These are phyloP conservation scores for Dactylellina haptotyla DNA, from an alignment of 2,329 filamentous ascomycete genomes.

Conservation along the genomic window DNA sequence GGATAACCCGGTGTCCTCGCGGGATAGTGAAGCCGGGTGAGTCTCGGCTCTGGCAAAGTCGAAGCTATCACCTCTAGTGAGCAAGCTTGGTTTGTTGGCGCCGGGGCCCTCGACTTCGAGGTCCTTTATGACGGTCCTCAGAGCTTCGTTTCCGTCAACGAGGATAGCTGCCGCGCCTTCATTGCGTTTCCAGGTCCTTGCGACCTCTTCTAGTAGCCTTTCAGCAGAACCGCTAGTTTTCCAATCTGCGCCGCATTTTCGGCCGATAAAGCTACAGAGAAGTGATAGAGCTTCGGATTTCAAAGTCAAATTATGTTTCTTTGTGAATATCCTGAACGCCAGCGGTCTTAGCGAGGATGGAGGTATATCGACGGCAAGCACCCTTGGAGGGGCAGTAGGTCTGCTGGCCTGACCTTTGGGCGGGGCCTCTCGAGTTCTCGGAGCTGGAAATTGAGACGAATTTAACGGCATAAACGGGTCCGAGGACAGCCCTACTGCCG, in stretches of 20 bases:
- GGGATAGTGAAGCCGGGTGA: conserved; percentile 39
- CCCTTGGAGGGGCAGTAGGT: conserved; percentile 61
- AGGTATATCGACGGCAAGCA: conserved; percentile 89
- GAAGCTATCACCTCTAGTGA: conserved; percentile 55
- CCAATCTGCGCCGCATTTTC: conserved; percentile 95
- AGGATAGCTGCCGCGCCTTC: conserved; percentile 76
- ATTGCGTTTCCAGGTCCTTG: conserved; percentile 89
- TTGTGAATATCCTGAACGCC: conserved; percentile 94
- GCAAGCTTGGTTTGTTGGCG: conserved; percentile 63
- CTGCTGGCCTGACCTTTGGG: conserved; percentile 40
- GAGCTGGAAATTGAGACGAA: conserved; percentile 50
- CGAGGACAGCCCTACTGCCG: conserved; percentile 59
- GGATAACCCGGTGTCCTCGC: conserved; percentile 45
- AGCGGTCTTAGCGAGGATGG: conserved; percentile 86
- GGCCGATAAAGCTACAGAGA: conserved; percentile 87
- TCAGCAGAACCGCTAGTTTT: conserved; percentile 93
- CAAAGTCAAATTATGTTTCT: conserved; percentile 94
- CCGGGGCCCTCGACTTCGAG: conserved; percentile 70
- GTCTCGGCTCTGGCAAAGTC: conserved; percentile 51
- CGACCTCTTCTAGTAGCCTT: conserved; percentile 88
- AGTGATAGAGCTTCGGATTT: conserved; percentile 86
- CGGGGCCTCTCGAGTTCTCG: conserved; percentile 36
- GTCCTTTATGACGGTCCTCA: conserved; percentile 83
- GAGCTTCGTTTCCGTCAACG: conserved; percentile 79
- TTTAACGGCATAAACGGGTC: conserved; percentile 45